Evolutionary conservation across 306 rosid species (phyloP).

Genomic region (Cucumis melo): DNA sequence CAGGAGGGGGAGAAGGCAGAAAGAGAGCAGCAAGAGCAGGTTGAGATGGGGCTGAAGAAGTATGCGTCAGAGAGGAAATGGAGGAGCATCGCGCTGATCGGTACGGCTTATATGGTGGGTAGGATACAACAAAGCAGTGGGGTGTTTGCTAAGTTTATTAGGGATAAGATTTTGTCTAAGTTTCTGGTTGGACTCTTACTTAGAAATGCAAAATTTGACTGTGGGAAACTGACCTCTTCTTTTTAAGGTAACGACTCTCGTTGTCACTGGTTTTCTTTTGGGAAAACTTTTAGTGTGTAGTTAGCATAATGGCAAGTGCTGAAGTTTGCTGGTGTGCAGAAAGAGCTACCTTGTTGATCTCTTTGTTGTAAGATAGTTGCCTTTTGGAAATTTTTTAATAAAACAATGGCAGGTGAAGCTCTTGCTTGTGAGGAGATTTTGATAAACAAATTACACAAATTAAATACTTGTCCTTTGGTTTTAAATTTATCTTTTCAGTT

Average conservation of each 20-base stretch:
- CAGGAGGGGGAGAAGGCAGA: constrained; percentile 5
- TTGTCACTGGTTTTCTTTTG: neutral
- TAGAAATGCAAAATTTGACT: constrained; percentile 33
- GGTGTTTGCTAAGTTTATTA: constrained; percentile 16
- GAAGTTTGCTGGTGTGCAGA: neutral
- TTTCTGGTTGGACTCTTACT: constrained; percentile 9
- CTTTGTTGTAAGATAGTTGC: neutral
- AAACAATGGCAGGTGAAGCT: neutral
- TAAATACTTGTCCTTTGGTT: too few relatives aligned
- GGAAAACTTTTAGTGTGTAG: neutral
- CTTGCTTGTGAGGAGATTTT: neutral
- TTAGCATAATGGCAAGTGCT: neutral
- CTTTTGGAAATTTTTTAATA: neutral
- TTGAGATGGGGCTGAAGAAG: constrained; percentile 40
- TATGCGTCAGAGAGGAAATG: constrained; percentile 50
- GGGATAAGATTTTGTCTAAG: constrained; percentile 37
- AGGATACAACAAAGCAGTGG: constrained; percentile 23
- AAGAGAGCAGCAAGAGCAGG: constrained; percentile 18
- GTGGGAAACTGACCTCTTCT: constrained; percentile 31
- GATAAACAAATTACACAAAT: too few relatives aligned
- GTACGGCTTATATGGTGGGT: constrained; percentile 34
- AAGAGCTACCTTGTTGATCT: neutral
- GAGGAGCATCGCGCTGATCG: constrained; percentile 42
- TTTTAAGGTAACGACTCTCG: neutral
- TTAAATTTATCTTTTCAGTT: too few relatives aligned